Evolutionary conservation across 805 yeast species (phyloP).

Genomic region (Candida fluviatilis): DNA sequence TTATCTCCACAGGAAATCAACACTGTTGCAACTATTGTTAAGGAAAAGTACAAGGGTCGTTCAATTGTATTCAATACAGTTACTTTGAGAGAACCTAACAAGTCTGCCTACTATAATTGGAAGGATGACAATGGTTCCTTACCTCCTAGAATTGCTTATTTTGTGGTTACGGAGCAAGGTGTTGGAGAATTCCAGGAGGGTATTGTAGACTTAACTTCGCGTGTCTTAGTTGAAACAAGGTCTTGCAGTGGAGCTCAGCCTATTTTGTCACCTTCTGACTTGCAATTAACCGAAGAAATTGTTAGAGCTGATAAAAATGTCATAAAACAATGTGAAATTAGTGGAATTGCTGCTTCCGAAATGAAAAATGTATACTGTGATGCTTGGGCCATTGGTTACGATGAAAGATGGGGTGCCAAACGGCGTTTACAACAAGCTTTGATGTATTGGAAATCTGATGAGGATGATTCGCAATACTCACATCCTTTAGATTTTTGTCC

Average conservation of each 20-base stretch:
- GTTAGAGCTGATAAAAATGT: slow-evolving; percentile 70
- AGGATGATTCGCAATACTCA: slow-evolving; percentile 72
- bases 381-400: slow-evolving; percentile 69
- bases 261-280: slow-evolving; percentile 66
- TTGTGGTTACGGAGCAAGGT: slow-evolving; percentile 56
- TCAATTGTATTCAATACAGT: slow-evolving; percentile 60
- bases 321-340: slow-evolving; percentile 64
- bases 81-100: slow-evolving; percentile 68
- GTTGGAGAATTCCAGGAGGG: slow-evolving; percentile 68
- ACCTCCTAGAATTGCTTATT: slow-evolving; percentile 68
- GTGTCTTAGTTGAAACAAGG: slow-evolving; percentile 44
- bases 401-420: slow-evolving; percentile 74
- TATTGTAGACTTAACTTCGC: slow-evolving; percentile 52
- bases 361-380: slow-evolving; percentile 62
- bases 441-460: slow-evolving; percentile 70
- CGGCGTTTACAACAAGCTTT: slow-evolving; percentile 77
- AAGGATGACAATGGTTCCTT: slow-evolving; percentile 54
- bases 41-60: slow-evolving; percentile 42
- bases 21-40: slow-evolving; percentile 50
- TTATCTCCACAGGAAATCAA: slow-evolving; percentile 60
- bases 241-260: slow-evolving; percentile 65
- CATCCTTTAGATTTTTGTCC: slow-evolving; percentile 83
- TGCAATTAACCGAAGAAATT: slow-evolving; percentile 56
- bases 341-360: slow-evolving; percentile 62
- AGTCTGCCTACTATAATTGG: slow-evolving; percentile 61